Base-by-base conservation (phyloP, 306 rosid genomes). In the Cicer bijugum region DNA sequence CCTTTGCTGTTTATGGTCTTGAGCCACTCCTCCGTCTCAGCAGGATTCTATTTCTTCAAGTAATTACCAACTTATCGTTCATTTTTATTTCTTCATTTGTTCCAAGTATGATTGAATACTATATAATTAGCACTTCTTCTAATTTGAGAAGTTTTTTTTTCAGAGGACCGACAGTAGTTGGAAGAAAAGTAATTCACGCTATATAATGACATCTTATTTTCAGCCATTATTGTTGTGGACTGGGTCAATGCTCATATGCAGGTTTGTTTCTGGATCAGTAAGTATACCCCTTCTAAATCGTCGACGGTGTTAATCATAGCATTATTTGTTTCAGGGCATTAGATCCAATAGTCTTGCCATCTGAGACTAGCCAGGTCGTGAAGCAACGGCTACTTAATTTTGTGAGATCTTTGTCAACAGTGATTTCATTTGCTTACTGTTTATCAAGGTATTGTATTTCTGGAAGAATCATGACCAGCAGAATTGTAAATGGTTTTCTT, bases 211-310 rank as follows among this genome's bases (percentile, higher is more conserved):
- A 55, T 88, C 96, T 56, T 95, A 88, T 67, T 72, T 95, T 75
- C 97, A 83, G 88, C 99, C 99, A 51, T 72, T 95, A 81, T 85
- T 95, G 77, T 88, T 91, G 20, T 95, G 97, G 99, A 75, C 83
- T 42, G 99, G 96, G 82, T 93, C 89, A 33, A 86, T 84, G 80
- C 93, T 95, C 38, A 39, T 86, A 64, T 95, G 96, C 99, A 90
- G 99, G 99, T 91, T 75, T 58, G 76, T 75, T 81, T 82, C 50
- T 70, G 7, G 63, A 73, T 61, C 37, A 6, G 72, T 12, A 5
- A 45, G 37, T 65, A 57, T 47, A 73, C 56, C 35, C 60, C 61
- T 75, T 38, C 64, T 62, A 33, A 79, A 69, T 47, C 64, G 60
- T 20, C 76, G 12, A 46, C 12, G 19, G 81, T 80, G 51, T 72